Conservation (phyloP, 371 early-diverging fungal genomes). For the Mortierella sp. region DNA sequence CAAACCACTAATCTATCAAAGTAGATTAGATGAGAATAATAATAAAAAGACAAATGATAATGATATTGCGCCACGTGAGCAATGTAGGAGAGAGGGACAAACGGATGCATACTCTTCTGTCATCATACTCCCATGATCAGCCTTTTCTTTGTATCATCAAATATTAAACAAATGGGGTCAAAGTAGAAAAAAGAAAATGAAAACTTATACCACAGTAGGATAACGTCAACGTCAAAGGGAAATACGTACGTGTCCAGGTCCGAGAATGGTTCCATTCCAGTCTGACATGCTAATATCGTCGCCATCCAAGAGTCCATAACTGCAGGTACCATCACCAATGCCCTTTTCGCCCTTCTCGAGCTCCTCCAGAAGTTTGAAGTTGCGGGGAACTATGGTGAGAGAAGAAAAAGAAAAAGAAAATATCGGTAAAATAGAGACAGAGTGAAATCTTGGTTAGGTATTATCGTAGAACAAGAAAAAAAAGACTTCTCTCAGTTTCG, state of each 20-base stretch:
- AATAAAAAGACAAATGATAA: no score
- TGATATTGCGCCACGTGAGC: background rate
- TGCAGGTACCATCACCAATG: conserved; percentile 93
- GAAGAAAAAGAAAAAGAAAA: background rate
- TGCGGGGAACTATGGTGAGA: conserved; percentile 85
- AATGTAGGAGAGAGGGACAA: background rate
- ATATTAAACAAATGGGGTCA: background rate
- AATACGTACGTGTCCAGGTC: conserved; percentile 87
- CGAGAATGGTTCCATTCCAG: conserved; percentile 98
- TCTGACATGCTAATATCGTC: conserved; percentile 87
- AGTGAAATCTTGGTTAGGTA: background rate
- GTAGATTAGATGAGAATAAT: background rate
- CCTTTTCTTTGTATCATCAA: background rate
- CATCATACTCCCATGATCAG: conserved; percentile 6
- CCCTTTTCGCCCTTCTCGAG: conserved; percentile 98
- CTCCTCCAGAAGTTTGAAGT: conserved; percentile 96
- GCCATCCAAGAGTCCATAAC: conserved; percentile 91
- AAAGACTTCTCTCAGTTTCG: background rate
- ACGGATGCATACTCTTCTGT: background rate
- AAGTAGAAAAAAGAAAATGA: background rate
- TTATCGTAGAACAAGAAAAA: background rate
- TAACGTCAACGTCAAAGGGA: background rate
- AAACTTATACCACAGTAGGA: no score
- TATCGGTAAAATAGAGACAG: background rate
- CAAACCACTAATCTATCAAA: no score